A percentile compares a stretch with the other conserved stretches of the same genome.
Conservation (phyloP, 306 rosid species). For the Dryas octopetala region DNA sequence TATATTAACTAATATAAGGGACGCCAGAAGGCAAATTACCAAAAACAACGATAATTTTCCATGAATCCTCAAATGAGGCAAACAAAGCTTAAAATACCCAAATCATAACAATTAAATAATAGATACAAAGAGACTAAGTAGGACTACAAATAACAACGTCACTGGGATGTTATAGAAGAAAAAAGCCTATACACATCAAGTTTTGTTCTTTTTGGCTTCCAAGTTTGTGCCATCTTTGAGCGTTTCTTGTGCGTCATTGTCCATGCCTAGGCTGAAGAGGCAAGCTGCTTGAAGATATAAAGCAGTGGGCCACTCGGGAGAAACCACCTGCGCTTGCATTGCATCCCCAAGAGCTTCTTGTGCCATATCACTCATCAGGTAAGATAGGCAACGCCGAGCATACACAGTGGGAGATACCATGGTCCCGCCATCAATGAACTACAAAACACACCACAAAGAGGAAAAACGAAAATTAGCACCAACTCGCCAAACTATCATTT, state of each 20-base stretch:
- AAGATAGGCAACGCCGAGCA: slow-evolving; percentile 81
- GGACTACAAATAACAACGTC: background rate
- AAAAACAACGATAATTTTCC: slow-evolving; percentile 23
- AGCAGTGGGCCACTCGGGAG: slow-evolving; percentile 94
- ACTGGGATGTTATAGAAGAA: background rate
- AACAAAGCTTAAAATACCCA: slow-evolving; percentile 23
- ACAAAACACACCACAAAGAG: slow-evolving; percentile 8
- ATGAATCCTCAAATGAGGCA: slow-evolving; percentile 26
- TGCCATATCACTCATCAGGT: slow-evolving; percentile 72
- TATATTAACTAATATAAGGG: background rate
- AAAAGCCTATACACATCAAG: slow-evolving; percentile 43
- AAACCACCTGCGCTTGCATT: slow-evolving; percentile 89
- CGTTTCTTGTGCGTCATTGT: slow-evolving; percentile 89
- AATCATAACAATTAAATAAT: slow-evolving; percentile 27
- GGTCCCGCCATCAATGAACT: slow-evolving; percentile 95
- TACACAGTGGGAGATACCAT: slow-evolving; percentile 96
- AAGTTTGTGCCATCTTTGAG: slow-evolving; percentile 81
- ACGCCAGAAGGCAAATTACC: background rate
- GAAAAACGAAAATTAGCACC: slow-evolving; percentile 1
- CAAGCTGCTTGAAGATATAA: slow-evolving; percentile 91
- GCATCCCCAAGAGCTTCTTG: slow-evolving; percentile 91
- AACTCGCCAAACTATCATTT: no score
- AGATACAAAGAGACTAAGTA: slow-evolving; percentile 29
- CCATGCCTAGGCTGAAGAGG: slow-evolving; percentile 84
- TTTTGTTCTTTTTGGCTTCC: slow-evolving; percentile 74